Conservation (phyloP, 306 rosid species). For the Purshia tridentata region DNA sequence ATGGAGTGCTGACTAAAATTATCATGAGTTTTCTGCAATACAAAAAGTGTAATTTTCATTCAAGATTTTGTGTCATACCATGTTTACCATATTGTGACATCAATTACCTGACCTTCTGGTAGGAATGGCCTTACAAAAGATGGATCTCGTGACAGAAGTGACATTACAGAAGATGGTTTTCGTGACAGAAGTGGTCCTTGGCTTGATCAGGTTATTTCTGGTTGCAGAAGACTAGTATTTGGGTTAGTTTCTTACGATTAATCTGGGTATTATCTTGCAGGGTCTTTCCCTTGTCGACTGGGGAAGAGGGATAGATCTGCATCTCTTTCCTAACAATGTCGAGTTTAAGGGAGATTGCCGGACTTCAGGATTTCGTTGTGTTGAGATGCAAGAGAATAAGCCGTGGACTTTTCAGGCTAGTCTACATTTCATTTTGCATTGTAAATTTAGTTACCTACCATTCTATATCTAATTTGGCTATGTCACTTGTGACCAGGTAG, state of each 20-base stretch:
- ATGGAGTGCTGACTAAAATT: not conserved
- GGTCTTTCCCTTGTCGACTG: constrained; percentile 98
- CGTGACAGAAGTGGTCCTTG: constrained; percentile 65
- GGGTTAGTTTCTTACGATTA: constrained; percentile 16
- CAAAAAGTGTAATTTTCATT: not conserved
- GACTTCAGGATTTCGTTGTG: constrained; percentile 94
- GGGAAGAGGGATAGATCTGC: constrained; percentile 93
- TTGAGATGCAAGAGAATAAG: constrained; percentile 75
- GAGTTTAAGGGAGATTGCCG: constrained; percentile 75
- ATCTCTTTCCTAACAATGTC: constrained; percentile 65
- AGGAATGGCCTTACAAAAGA: constrained; percentile 42
- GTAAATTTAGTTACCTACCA: constrained; percentile 16
- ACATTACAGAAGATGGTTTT: constrained; percentile 52
- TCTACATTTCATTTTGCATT: constrained; percentile 19
- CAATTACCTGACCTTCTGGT: constrained; percentile 17
- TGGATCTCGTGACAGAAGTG: constrained; percentile 22
- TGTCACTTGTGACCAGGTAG: constrained; percentile 56
- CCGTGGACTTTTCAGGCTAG: constrained; percentile 91
- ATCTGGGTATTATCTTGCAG: constrained; percentile 37
- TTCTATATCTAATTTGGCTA: constrained; percentile 6
- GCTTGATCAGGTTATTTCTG: constrained; percentile 69
- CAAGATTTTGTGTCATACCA: constrained; percentile 1
- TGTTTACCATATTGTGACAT: not conserved
- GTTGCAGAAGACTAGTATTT: constrained; percentile 18
- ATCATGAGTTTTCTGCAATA: not conserved